Evolutionary conservation across 148 eudicot genomes (phyloP).

Genomic region (Spergularia marina): DNA sequence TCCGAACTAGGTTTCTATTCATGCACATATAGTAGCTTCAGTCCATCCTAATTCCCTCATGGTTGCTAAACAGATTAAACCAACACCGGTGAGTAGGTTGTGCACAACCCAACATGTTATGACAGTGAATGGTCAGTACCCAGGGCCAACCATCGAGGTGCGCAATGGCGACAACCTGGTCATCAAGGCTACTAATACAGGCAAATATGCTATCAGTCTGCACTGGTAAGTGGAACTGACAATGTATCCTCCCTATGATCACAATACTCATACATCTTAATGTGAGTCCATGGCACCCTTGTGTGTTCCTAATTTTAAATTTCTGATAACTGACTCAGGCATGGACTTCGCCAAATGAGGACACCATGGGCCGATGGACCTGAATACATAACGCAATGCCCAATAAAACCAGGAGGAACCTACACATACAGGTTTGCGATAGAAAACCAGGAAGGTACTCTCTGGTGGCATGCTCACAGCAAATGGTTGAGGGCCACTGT

Average conservation of each 20-base stretch:
- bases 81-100: conserved; percentile 58
- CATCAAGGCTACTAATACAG: conserved; percentile 58
- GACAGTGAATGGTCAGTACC: conserved; percentile 87
- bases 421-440: conserved; percentile 78
- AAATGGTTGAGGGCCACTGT: conserved; percentile 89
- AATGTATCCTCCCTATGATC: background rate
- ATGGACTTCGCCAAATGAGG: conserved; percentile 79
- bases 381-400: conserved; percentile 82
- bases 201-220: conserved; percentile 64
- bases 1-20: background rate
- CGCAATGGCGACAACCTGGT: conserved; percentile 69
- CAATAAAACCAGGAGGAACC: conserved; percentile 68
- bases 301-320: background rate
- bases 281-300: background rate
- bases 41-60: conserved; percentile 1
- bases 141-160: conserved; percentile 75
- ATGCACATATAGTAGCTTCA: conserved; percentile 1
- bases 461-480: conserved; percentile 99
- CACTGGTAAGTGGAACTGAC: conserved; percentile 62
- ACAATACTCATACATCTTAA: background rate
- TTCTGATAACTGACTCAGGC: conserved; percentile 42
- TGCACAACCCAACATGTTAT: conserved; percentile 60
- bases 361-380: conserved; percentile 98
- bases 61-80: conserved; percentile 52
- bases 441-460: conserved; percentile 76